These are phyloP conservation scores for Capronia americana DNA, from an alignment of 2,329 filamentous ascomycete genomes.

Conservation along the genomic window DNA sequence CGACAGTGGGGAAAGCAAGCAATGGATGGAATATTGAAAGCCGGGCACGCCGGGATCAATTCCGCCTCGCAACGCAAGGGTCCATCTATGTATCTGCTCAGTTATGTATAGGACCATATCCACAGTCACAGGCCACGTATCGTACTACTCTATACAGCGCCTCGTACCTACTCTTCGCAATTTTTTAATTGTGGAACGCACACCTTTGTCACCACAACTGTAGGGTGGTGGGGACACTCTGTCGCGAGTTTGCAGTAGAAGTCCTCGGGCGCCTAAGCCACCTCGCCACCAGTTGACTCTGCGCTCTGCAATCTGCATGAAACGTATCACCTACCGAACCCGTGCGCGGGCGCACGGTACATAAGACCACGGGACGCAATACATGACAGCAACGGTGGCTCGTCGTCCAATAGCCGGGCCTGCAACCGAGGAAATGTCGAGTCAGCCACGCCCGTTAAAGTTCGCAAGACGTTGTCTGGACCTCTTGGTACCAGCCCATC, in stretches of 20 bases:
- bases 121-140: too few species aligned
- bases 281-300: background rate
- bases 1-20: too few species aligned
- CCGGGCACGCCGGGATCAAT: too few species aligned
- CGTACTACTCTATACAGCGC: too few species aligned
- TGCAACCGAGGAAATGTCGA: constrained; percentile 2
- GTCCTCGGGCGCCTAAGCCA: background rate
- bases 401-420: background rate
- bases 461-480: constrained; percentile 1
- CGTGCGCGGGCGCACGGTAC: too few species aligned
- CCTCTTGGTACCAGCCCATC: background rate
- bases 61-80: too few species aligned
- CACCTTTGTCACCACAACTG: background rate
- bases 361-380: background rate
- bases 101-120: too few species aligned
- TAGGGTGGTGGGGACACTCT: background rate
- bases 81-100: too few species aligned
- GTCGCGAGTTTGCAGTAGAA: background rate
- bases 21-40: too few species aligned
- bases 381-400: background rate
- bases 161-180: background rate
- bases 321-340: background rate
- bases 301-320: background rate
- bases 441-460: background rate
- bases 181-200: background rate